Percentiles rank a stretch among this genome's conserved stretches.
Evolutionary conservation across 2,329 filamentous ascomycete species (phyloP).

Genomic region (Fusarium continuum): DNA sequence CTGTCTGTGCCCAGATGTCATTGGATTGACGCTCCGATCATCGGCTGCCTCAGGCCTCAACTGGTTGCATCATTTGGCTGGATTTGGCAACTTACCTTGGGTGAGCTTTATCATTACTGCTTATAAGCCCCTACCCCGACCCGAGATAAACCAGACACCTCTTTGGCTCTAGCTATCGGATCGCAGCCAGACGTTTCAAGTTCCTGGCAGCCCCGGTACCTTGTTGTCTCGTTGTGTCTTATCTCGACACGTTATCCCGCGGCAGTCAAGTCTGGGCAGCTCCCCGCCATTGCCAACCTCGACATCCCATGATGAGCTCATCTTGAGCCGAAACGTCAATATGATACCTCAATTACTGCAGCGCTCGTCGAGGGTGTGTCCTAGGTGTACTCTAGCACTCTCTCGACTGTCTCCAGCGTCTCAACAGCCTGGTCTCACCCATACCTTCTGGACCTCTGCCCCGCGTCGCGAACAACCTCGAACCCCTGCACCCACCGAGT

Average conservation of each 20-base stretch:
- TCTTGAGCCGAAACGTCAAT: slow-evolving; percentile 37
- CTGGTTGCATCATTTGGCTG: slow-evolving; percentile 42
- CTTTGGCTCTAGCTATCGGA: slow-evolving; percentile 14
- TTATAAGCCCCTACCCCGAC: slow-evolving; percentile 12
- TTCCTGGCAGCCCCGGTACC: slow-evolving; percentile 31
- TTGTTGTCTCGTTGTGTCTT: slow-evolving; percentile 20
- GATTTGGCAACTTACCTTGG: slow-evolving; percentile 33
- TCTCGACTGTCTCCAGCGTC: slow-evolving; percentile 43
- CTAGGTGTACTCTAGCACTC: slow-evolving; percentile 44
- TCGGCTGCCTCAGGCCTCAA: slow-evolving; percentile 45
- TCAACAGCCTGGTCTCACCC: slow-evolving; percentile 40
- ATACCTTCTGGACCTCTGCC: slow-evolving; percentile 47
- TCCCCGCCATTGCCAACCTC: slow-evolving; percentile 40
- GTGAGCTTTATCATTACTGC: slow-evolving; percentile 25
- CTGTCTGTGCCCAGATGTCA: not conserved
- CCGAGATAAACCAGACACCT: not conserved
- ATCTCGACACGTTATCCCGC: slow-evolving; percentile 14
- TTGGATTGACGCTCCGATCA: slow-evolving; percentile 31
- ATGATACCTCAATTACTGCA: slow-evolving; percentile 52
- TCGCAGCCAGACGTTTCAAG: slow-evolving; percentile 12
- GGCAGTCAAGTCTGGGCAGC: slow-evolving; percentile 11
- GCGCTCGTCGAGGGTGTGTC: slow-evolving; percentile 47
- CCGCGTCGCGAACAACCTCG: slow-evolving; percentile 43
- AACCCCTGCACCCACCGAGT: slow-evolving; percentile 29
- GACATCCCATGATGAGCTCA: slow-evolving; percentile 43